Evolutionary conservation across 352 stramenopile species (phyloP), one percentile per base, ranked within the genome.

Genomic region (Salisapilia sapeloensis): DNA sequence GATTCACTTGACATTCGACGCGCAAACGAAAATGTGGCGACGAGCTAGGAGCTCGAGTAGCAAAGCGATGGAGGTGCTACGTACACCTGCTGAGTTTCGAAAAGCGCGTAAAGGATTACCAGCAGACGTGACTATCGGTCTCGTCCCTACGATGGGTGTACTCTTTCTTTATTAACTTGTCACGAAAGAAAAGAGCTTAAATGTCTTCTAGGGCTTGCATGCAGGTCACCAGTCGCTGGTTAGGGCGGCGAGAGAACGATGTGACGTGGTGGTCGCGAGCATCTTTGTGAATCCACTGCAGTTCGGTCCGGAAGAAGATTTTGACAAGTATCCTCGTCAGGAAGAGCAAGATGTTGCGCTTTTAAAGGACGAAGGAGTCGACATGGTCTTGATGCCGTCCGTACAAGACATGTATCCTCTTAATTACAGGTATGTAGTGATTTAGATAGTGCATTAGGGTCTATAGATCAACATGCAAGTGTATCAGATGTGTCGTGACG

Each of bases 211-310:
- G 76, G 76, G 93, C 9, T 70, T 99, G 6, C 96, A 99, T 56
- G 84, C 89, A 32, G 96, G 91, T n/a, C 85, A 97, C 51, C 40
- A 96, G 45, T 80, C 71, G 29, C 60, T 97, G 16, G 75, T 96
- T 24, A 56, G 74, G 31, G 56, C 90, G 43, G 92, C 94, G 21
- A 69, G 74, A 29, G 38, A 48, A 17, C 49, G 93, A 30, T 98
- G 95, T 51, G 92, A 98, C 58, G 54, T 96, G 14, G 81, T 97
- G 2, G 69, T 97, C 6, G 80, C 74, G 14, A 97, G 84, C 24
- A 86, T 99, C 24, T 99, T 99, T 55, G 96, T 99, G 10, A 99
- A 99, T 56, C 94, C 95, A 24, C 92, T 90, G 21, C 95, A 99
- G 57, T 99, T 99, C 64, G 92, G 80, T 9, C 83, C 91, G 9